phyloP scores from a whole-genome alignment of 2,329 filamentous ascomycete genomes.

The Gaeumannomyces tritici region DNA sequence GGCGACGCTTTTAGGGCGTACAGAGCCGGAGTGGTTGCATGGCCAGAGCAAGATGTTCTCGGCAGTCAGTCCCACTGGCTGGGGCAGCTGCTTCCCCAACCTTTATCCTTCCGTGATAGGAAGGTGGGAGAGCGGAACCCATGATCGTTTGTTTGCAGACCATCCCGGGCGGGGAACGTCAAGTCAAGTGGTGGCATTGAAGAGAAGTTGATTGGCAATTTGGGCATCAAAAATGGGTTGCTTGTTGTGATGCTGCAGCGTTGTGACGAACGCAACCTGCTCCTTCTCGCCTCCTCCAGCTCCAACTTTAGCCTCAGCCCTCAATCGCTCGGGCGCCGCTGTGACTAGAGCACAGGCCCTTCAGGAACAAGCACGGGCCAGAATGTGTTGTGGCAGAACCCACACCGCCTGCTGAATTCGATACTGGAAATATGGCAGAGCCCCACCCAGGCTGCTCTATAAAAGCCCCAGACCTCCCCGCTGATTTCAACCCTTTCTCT shows the following conservation, averaged over 20 bases:
- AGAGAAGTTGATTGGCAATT: background rate
- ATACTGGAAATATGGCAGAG: background rate
- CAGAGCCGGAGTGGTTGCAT: background rate
- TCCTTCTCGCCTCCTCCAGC: no score
- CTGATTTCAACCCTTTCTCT: background rate
- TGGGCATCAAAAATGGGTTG: background rate
- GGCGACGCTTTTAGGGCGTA: no score
- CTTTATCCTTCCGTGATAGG: background rate
- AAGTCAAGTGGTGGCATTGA: background rate
- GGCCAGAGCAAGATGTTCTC: background rate
- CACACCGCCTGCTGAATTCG: background rate
- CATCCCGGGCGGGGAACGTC: background rate
- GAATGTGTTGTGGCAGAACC: background rate
- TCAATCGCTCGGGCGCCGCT: no score
- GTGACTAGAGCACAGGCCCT: no score
- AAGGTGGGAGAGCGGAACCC: background rate
- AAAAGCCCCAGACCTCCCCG: background rate
- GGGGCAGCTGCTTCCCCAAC: background rate
- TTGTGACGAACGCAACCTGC: no score
- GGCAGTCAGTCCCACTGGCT: background rate
- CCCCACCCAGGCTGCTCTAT: background rate
- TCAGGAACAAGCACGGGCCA: background rate
- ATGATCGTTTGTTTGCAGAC: background rate
- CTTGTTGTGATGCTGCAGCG: background rate
- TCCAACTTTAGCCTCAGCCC: no score